Evolutionary conservation across 768 basidiomycete species (phyloP), one percentile per base, ranked within the genome.

Genomic region (Clathrus columnatus): DNA sequence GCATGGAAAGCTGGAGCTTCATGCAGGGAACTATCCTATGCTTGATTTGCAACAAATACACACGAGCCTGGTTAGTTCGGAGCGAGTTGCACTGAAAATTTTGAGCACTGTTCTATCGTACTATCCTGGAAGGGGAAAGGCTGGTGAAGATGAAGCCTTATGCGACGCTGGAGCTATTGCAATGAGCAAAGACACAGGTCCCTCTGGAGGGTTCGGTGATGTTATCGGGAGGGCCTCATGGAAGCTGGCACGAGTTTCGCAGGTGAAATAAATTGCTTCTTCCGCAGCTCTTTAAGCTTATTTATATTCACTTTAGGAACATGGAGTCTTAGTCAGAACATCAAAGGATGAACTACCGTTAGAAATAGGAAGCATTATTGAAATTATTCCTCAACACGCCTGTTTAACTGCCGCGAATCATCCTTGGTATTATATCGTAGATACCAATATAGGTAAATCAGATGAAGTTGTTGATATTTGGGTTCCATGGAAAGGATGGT

Each of bases 401-500:
- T 94, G 91, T 64, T 66, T 92, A 61, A 89, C 83, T 46, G 77
- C 87, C 18, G 88, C 91, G 18, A 82, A 79, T 2, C 80, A 87
- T 62, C 82, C 85, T 0, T 91, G 87, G 88, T 89, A 84, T 66
- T 91, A 91, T 64, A 72, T 92, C 18, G 81, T 91, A 2, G 90
- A 92, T 60, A 79, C 79, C 6, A 72, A 72, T n/a, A 65, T 72
- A 17, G 73, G 69, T 20, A 77, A 76, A 16, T 70, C 68, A 32
- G 73, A 76, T 36, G 65, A 59, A 26, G 82, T 91, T 7, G 80
- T 83, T 18, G 90, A 92, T 67, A 71, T 92, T 26, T 92, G 91
- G 91, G 82, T 91, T 44, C 81, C 89, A 6, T 91, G 89, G 87
- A 94, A 91, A 68, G 90, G 89, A 0, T 92, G 91, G 91, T 94